Evolutionary conservation across 148 eudicot genomes (phyloP).

Genomic region (Spergularia bocconei): DNA sequence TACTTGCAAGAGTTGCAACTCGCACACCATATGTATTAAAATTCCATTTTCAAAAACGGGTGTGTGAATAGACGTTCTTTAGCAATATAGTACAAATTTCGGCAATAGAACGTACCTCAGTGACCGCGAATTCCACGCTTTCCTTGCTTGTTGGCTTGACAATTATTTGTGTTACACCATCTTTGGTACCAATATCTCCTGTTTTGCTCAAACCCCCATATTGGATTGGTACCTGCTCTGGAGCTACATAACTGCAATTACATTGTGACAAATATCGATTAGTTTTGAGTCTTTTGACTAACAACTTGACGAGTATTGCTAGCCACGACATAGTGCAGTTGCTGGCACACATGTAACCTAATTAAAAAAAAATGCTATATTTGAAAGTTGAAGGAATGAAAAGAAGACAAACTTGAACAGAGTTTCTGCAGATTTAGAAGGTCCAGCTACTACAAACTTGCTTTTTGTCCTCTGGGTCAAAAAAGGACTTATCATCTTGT

Average conservation of each 20-base stretch:
- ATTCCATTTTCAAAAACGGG: too few species aligned
- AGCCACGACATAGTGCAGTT: too few species aligned
- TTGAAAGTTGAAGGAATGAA: not conserved
- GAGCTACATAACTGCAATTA: constrained; percentile 45
- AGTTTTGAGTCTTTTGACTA: not conserved
- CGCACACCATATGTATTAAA: too few species aligned
- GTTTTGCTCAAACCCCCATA: constrained; percentile 55
- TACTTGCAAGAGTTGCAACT: too few species aligned
- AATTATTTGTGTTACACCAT: constrained; percentile 47
- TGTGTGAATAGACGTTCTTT: too few species aligned
- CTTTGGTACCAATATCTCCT: constrained; percentile 38
- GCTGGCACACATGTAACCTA: too few species aligned
- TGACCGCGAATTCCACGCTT: constrained; percentile 48
- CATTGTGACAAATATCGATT: not conserved
- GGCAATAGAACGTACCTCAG: constrained; percentile 28
- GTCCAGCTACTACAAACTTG: constrained; percentile 52
- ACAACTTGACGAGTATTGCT: too few species aligned
- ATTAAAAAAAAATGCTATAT: too few species aligned
- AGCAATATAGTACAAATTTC: too few species aligned
- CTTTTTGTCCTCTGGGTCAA: constrained; percentile 52
- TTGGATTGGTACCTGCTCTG: constrained; percentile 59
- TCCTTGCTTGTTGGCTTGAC: constrained; percentile 54
- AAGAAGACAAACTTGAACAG: constrained; percentile 39
- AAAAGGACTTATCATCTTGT: constrained; percentile 45
- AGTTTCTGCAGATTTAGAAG: constrained; percentile 45